Base-by-base conservation (phyloP, 257 asterid genomes). In the Agastache rugosa region DNA sequence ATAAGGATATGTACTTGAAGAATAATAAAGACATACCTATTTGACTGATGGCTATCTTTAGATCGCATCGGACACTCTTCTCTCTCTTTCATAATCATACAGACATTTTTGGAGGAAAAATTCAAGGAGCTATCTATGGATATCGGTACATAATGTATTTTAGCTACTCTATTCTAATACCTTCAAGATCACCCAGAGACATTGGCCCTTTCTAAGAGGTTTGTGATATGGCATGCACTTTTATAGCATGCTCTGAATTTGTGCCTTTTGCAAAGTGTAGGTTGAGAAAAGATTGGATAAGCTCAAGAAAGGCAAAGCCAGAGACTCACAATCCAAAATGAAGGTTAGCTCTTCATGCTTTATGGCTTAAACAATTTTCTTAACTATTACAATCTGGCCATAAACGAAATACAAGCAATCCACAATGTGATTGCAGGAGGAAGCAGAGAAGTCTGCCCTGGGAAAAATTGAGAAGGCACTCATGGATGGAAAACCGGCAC, bases 271-370 rank as follows among this genome's bases (percentile, higher is more conserved):
- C 90, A 88, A 88, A 77, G 69, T 86, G 88, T 93, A 94, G 99
- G 93, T 95, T 75, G 99, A 95, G 87, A 93, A 93, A 85, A 90
- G 98, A 87, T 16, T 93, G 82, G 98, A 93, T 75, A 93, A 81
- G 83, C 97, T 93, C 70, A 93, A 88, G 77, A 93, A 93, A 75
- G 92, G 98, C 75, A 93, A 78, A 86, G 85, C 88, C 58, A 92
- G 69, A 84, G 97, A 92, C 78, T 85, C 99, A 51, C 96, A 84
- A 71, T 79, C 98, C 78, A 92, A 86, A 85, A 80, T 84, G 79
- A 95, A 92, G 98, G 98, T 90, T 66, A 65, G 35, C 29, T 29
- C 15, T 42, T 71, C 27, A 47, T 58, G 75, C 78, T 29, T 29
- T 1, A 1, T 29, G 34, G 34, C 34, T 77, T 63, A 61, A 53